A percentile compares a stretch with the other conserved stretches of the same genome.
Conservation (phyloP, 2,329 filamentous ascomycete species). For the Anisogramma anomala region DNA sequence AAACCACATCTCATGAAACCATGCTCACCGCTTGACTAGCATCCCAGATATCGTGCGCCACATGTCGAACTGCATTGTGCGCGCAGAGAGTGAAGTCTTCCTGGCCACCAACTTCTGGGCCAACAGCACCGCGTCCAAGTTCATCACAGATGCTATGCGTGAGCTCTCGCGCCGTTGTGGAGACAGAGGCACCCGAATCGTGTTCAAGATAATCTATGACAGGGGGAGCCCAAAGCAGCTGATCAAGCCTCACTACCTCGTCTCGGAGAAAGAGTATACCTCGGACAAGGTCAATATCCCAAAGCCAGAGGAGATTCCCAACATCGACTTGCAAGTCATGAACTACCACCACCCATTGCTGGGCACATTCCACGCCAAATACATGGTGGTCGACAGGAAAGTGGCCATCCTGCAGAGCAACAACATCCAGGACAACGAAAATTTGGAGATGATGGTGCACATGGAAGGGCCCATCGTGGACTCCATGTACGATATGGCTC, state of each 20-base stretch:
- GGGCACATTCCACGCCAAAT: constrained; percentile 69
- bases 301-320: constrained; percentile 51
- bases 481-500: constrained; percentile 60
- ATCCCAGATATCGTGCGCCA: constrained; percentile 62
- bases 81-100: constrained; percentile 61
- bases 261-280: constrained; percentile 47
- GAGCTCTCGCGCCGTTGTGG: constrained; percentile 58
- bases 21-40: constrained; percentile 17
- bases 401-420: constrained; percentile 65
- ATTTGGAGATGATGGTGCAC: constrained; percentile 70
- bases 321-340: constrained; percentile 60
- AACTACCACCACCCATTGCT: constrained; percentile 60
- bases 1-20: background rate
- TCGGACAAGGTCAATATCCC: constrained; percentile 50
- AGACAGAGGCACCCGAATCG: constrained; percentile 40
- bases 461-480: constrained; percentile 68
- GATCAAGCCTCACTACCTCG: constrained; percentile 51
- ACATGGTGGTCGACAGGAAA: constrained; percentile 62
- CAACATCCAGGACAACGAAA: constrained; percentile 69
- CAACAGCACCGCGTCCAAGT: constrained; percentile 52
- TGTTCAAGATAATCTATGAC: constrained; percentile 68
- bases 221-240: constrained; percentile 54
- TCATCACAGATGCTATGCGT: constrained; percentile 55
- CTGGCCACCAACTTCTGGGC: constrained; percentile 70
- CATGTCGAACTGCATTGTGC: constrained; percentile 63